phyloP scores from a whole-genome alignment of 768 basidiomycete genomes.

The Asterophora parasitica region DNA sequence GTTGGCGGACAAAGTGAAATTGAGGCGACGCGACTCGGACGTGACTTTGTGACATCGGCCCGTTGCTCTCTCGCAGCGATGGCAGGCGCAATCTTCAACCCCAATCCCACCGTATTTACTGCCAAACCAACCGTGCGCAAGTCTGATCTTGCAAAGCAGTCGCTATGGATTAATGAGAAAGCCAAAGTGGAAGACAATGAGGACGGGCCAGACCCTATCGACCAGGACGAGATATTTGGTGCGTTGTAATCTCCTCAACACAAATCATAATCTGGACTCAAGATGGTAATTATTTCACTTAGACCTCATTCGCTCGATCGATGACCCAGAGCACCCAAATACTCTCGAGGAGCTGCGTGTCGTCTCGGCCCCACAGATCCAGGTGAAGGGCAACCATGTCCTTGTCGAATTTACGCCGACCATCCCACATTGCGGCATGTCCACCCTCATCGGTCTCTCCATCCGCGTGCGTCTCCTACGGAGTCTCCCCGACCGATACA shows the following conservation, averaged over 20 bases:
- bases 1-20: neutral
- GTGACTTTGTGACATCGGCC: constrained; percentile 22
- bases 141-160: constrained; percentile 37
- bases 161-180: constrained; percentile 58
- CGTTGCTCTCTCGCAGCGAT: constrained; percentile 27
- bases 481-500: constrained; percentile 87
- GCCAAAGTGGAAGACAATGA: constrained; percentile 42
- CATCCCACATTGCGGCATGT: constrained; percentile 97
- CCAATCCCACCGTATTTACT: constrained; percentile 81
- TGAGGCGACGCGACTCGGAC: constrained; percentile 17
- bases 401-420: constrained; percentile 95
- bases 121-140: constrained; percentile 43
- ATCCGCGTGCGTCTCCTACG: constrained; percentile 88
- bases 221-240: constrained; percentile 94
- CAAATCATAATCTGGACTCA: constrained; percentile 3
- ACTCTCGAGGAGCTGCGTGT: constrained; percentile 93
- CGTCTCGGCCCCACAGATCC: constrained; percentile 85
- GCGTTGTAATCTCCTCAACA: neutral
- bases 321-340: constrained; percentile 93
- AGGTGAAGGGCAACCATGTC: constrained; percentile 53
- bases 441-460: constrained; percentile 97
- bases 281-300: neutral
- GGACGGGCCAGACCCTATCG: constrained; percentile 67
- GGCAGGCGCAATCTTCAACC: constrained; percentile 71
- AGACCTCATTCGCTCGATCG: constrained; percentile 91